phyloP scores from a whole-genome alignment of 192 early-diverging fungal genomes.

The Backusella mclennaniae region DNA sequence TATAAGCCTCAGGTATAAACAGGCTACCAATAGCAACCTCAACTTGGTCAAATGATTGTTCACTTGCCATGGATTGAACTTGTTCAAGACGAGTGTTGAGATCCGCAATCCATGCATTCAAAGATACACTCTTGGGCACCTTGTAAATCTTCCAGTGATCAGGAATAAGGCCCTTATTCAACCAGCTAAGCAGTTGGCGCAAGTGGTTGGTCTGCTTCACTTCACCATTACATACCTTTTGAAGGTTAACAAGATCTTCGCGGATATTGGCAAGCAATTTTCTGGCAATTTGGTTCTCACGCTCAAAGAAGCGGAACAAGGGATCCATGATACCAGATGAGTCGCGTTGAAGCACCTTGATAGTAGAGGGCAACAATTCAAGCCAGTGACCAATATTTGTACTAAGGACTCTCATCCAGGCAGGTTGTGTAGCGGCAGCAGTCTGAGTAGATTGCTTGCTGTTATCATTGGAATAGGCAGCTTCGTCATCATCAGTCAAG shows the following conservation, averaged over 20 bases:
- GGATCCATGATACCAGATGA: slow-evolving; percentile 55
- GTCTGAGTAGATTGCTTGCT: slow-evolving; percentile 15
- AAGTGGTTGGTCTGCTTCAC: slow-evolving; percentile 87
- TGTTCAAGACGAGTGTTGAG: slow-evolving; percentile 71
- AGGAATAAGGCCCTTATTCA: slow-evolving; percentile 73
- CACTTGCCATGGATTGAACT: slow-evolving; percentile 47
- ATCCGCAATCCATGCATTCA: slow-evolving; percentile 73
- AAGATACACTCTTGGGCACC: slow-evolving; percentile 53
- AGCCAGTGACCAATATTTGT: slow-evolving; percentile 58
- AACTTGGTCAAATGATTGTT: slow-evolving; percentile 28
- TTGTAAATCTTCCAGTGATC: slow-evolving; percentile 69
- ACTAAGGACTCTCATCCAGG: slow-evolving; percentile 73
- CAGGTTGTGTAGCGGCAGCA: slow-evolving; percentile 49
- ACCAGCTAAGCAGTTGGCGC: slow-evolving; percentile 64
- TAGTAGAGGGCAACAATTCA: slow-evolving; percentile 41
- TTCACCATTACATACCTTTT: slow-evolving; percentile 70
- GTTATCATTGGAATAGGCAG: slow-evolving; percentile 40
- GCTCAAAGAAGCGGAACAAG: slow-evolving; percentile 80
- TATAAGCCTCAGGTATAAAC: slow-evolving; percentile 86
- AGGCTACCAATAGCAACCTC: slow-evolving; percentile 85
- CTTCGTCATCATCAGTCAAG: slow-evolving; percentile 81
- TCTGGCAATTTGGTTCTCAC: slow-evolving; percentile 68
- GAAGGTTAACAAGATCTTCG: slow-evolving; percentile 64
- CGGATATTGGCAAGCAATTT: slow-evolving; percentile 60
- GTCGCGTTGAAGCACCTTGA: slow-evolving; percentile 29